Base-by-base conservation (phyloP, 148 eudicot species). In the Linanthus parryae region DNA sequence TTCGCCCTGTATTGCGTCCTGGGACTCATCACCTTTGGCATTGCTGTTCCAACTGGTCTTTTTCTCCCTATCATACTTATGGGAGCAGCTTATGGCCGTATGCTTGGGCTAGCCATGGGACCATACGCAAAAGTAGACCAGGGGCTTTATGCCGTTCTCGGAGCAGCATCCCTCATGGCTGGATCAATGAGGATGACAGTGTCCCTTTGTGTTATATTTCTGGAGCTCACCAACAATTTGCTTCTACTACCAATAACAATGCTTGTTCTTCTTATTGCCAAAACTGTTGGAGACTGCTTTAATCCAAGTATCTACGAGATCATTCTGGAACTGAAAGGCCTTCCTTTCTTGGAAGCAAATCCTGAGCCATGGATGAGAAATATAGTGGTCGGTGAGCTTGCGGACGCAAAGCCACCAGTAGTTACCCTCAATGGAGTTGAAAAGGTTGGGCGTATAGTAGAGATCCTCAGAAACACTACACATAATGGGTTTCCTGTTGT, bases 131-230 rank as follows among this genome's bases (percentile, higher is more conserved):
- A 64, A 8, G 71, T 90, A 4, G 86, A 85, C 54, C 75, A 70
- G 45, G 95, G 97, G 22, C 79, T 85, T 14, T 85, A 61, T 27
- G 88, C 97, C 0, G 95, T 90, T 22, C 85, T 90, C 14, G 97
- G 97, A 5, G 85, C 92, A 17, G 97, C 97, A 44, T 75, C 97
- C 31, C 82, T 90, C 56, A 75, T 90, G 85, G 82, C 84, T 25
- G 97, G 92, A 29, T 82, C 97, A 13, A 90, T 90, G 97, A 76
- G 97, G 56, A 90, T 85, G 95, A 85, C 95, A 2, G 95, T 83
- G 23, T 90, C 97, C 3, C 68, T 90, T 9, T 83, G 95, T 43
- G 88, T 85, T 15, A 85, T 90, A 58, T 76, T 85, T 67, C 84
- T 85, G 17, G 95, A 90, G 47, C 85, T 90, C 16, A 83, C 88